Conservation (phyloP, 208 protist genomes). For the Crithidia acanthocephali region DNA sequence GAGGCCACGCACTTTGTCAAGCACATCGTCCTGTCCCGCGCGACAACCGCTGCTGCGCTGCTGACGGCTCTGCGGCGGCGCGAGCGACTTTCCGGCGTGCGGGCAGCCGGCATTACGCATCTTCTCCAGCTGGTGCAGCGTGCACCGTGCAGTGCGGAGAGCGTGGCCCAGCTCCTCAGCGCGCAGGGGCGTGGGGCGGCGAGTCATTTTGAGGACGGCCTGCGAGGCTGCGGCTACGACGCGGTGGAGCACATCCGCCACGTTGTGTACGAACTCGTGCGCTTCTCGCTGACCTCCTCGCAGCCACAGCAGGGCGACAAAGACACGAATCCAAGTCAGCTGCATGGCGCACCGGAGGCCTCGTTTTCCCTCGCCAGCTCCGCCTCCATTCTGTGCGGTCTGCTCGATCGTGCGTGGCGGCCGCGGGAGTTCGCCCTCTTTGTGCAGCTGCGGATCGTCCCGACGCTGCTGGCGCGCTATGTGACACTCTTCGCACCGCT, state of each 20-base stretch:
- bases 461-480: constrained; percentile 53
- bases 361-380: constrained; percentile 22
- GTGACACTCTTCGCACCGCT: constrained; percentile 58
- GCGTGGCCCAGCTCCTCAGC: constrained; percentile 39
- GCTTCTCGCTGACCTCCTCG: not conserved
- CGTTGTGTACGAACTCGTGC: constrained; percentile 26
- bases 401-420: constrained; percentile 64
- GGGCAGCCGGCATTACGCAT: constrained; percentile 42
- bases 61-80: constrained; percentile 32
- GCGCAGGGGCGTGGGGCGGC: constrained; percentile 27
- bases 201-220: constrained; percentile 38
- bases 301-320: not conserved
- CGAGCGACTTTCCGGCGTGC: constrained; percentile 39
- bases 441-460: constrained; percentile 41
- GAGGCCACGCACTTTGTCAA: constrained; percentile 36
- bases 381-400: constrained; percentile 55
- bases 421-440: constrained; percentile 70
- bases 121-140: constrained; percentile 31
- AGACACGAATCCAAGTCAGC: no score
- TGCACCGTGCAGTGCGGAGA: constrained; percentile 40
- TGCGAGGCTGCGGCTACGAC: constrained; percentile 20
- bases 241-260: constrained; percentile 19
- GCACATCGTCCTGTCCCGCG: constrained; percentile 25
- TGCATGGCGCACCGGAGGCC: no score
- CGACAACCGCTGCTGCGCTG: constrained; percentile 25